Evolutionary conservation across 805 yeast species (phyloP), one percentile per base, ranked within the genome.

Genomic region (Hanseniaspora thailandica): DNA sequence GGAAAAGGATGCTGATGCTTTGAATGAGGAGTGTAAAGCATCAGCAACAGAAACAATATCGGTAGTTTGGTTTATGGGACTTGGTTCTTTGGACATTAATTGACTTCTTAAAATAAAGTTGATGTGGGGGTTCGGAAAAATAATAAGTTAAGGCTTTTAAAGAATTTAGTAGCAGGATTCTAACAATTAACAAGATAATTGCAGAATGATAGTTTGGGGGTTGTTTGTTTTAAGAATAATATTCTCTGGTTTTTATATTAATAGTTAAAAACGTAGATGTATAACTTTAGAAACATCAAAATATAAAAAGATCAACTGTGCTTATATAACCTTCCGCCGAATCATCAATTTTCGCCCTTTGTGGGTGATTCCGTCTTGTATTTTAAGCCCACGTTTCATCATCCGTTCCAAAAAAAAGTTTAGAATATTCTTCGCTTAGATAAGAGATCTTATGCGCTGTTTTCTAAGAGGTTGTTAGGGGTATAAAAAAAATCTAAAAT

Each of bases 21-120:
- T 57, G 46, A 67, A 67, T 0, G 70, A 69, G 15, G 49, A 60
- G 20, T 58, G 57, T 31, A 67, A 47, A 5, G 64, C 62, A 26
- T 56, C 46, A 30, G 62, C 55, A 20, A 66, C 67, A 38, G 57
- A 58, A 5, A 58, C 57, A n/a, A 66, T 51, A 47, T 63, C 63
- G 5, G 47, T 48, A 12, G 64, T 60, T 34, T 44, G 47, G 46
- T 61, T 59, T 43, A 62, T 51, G 52, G 46, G 55, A 40, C 47
- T 49, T 49, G 53, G 47, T 25, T 49, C 43, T 49, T 49, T 49
- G 4, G 53, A 12, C 53, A 49, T 49, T n/a, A 25, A 47, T 12
- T 4, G 17, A 23, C 4, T 30, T 30, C 12, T 30, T 30, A n/a
- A n/a, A n/a, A n/a, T n/a, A n/a, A n/a, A n/a, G n/a, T n/a, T n/a